Evolutionary conservation across 1,139 yeast genomes (phyloP).

Genomic region (Blastobotrys petasosporus): DNA sequence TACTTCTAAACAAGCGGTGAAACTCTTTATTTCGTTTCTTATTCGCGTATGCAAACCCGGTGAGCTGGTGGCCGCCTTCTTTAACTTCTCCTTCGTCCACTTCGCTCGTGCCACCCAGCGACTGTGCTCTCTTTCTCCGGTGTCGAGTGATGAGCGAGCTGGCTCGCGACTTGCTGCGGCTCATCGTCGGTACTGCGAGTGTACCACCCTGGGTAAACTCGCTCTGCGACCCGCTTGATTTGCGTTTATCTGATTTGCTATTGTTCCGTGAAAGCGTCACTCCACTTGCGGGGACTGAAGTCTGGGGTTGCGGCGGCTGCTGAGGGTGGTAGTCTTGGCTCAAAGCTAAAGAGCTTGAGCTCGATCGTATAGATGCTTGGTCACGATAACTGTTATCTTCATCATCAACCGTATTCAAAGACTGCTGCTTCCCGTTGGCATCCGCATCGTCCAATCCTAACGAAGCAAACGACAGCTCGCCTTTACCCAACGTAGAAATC

Average conservation of each 20-base stretch:
- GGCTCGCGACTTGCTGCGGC: conserved; percentile 14
- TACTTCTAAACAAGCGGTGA: conserved; percentile 64
- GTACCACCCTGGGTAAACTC: conserved; percentile 14
- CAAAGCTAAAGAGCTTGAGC: no score
- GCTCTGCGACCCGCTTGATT: conserved; percentile 1
- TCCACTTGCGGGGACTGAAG: no score
- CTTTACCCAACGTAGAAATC: conserved; percentile 65
- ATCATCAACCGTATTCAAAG: neutral
- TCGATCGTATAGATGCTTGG: no score
- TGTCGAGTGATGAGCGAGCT: conserved; percentile 12
- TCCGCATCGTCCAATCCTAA: conserved; percentile 37
- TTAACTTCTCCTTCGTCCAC: neutral
- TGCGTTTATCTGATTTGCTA: neutral
- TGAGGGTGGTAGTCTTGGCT: no score
- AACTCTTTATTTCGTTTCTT: conserved; percentile 69
- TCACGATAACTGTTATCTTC: neutral
- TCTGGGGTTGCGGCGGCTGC: neutral
- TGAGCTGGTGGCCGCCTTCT: conserved; percentile 10
- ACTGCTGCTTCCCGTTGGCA: conserved; percentile 2
- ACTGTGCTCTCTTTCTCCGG: conserved; percentile 6
- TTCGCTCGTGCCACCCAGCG: conserved; percentile 3
- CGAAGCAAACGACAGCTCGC: conserved; percentile 58
- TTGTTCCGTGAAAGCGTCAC: neutral
- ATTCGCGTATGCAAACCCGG: conserved; percentile 50
- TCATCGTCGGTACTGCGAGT: conserved; percentile 14